Percentiles rank a stretch among this genome's conserved stretches.
phyloP scores from a whole-genome alignment of 1,139 yeast genomes.

The Hansenula lynferdii region DNA sequence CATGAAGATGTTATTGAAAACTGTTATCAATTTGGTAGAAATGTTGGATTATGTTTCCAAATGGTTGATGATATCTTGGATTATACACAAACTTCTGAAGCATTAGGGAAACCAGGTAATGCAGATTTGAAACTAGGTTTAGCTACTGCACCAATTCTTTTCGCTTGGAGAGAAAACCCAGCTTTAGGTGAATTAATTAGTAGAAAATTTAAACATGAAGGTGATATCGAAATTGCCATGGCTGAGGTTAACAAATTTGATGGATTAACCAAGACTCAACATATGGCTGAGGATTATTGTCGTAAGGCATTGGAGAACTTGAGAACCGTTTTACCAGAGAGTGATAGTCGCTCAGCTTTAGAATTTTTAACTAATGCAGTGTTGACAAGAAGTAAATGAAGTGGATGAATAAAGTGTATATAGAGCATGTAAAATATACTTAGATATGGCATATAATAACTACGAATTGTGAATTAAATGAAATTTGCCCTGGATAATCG shows the following conservation, averaged over 20 bases:
- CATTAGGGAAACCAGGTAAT: slow-evolving; percentile 92
- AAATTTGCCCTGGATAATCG: too few relatives aligned
- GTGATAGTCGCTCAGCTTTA: slow-evolving; percentile 85
- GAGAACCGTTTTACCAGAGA: slow-evolving; percentile 65
- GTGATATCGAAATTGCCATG: slow-evolving; percentile 81
- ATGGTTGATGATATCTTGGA: slow-evolving; percentile 95
- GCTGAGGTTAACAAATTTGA: slow-evolving; percentile 62
- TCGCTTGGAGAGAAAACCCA: slow-evolving; percentile 89
- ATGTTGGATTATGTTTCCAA: slow-evolving; percentile 93
- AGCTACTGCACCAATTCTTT: slow-evolving; percentile 95
- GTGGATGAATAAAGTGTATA: too few relatives aligned
- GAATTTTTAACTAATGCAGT: slow-evolving; percentile 81
- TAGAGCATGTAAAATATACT: too few relatives aligned
- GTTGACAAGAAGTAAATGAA: slow-evolving; percentile 67
- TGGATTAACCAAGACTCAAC: slow-evolving; percentile 75
- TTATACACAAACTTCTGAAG: slow-evolving; percentile 77
- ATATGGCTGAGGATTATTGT: slow-evolving; percentile 76
- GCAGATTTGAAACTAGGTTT: slow-evolving; percentile 92
- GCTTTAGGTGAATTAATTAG: slow-evolving; percentile 78
- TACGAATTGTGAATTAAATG: too few relatives aligned
- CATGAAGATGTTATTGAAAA: slow-evolving; percentile 69
- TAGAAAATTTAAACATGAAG: slow-evolving; percentile 74
- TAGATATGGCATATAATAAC: too few relatives aligned
- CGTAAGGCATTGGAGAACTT: slow-evolving; percentile 69
- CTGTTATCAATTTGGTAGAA: slow-evolving; percentile 88